A percentile compares a stretch with the other conserved stretches of the same genome.
Conservation (phyloP, 1,284 basidiomycete genomes). For the Kalmanozyma brasiliensis region DNA sequence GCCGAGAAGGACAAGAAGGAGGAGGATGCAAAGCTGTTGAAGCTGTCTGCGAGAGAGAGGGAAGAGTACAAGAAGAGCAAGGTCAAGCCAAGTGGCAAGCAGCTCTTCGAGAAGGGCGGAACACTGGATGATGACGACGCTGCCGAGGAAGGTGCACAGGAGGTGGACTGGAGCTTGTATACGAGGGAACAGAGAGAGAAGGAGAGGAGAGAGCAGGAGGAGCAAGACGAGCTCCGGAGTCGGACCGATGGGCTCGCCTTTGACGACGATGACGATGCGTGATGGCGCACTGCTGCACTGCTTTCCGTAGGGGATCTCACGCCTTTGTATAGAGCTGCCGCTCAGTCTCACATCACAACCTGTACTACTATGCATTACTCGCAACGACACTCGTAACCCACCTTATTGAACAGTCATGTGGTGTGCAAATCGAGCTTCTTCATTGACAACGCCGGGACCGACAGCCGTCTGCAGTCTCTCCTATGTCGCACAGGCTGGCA, state of each 20-base stretch:
- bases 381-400: no score
- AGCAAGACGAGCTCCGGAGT: conserved; percentile 31
- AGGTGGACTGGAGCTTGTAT: conserved; percentile 62
- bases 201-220: conserved; percentile 56
- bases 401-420: background rate
- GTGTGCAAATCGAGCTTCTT: no score
- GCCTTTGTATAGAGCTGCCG: no score
- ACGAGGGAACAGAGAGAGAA: conserved; percentile 59
- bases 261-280: conserved; percentile 50
- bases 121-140: conserved; percentile 49
- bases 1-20: conserved; percentile 73
- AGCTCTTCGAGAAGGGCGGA: conserved; percentile 57
- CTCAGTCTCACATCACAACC: no score
- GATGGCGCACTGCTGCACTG: background rate
- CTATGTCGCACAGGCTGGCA: background rate
- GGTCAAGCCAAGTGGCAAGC: conserved; percentile 75
- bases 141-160: conserved; percentile 54
- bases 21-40: conserved; percentile 83
- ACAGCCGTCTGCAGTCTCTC: no score
- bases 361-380: conserved; percentile 41
- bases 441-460: background rate
- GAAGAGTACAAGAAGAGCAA: conserved; percentile 82
- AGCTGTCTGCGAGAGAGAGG: conserved; percentile 81
- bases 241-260: conserved; percentile 39
- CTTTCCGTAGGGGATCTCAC: no score